A percentile compares a stretch with the other conserved stretches of the same genome.
These are phyloP conservation scores for Spatholobus suberectus DNA, from an alignment of 306 rosid genomes.

Conservation along the genomic window DNA sequence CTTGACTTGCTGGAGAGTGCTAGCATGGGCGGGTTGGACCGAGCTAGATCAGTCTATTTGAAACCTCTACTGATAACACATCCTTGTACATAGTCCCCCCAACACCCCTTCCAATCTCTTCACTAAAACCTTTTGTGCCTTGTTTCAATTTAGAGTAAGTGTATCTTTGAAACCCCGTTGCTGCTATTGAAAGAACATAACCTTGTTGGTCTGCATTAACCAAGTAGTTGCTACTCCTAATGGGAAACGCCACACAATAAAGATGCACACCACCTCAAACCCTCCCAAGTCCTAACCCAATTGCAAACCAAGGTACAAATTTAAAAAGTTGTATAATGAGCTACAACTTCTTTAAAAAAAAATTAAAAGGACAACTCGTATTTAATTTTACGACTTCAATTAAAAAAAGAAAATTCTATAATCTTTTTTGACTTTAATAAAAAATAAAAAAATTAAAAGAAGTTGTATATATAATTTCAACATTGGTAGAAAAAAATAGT, in stretches of 20 bases:
- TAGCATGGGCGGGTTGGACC: no score
- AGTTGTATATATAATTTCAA: no score
- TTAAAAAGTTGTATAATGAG: no score
- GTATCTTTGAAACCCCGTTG: not conserved
- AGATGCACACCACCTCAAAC: slow-evolving; percentile 13
- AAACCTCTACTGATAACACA: slow-evolving; percentile 34
- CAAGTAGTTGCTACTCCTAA: slow-evolving; percentile 30
- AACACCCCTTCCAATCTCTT: slow-evolving; percentile 59
- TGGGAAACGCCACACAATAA: slow-evolving; percentile 7
- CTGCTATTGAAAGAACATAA: slow-evolving; percentile 8
- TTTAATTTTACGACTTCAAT: no score
- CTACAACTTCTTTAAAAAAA: no score
- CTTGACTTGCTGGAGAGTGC: no score
- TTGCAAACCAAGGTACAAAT: slow-evolving; percentile 43
- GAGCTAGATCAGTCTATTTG: no score
- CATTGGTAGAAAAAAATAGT: no score
- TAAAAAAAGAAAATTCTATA: no score
- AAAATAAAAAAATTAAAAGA: no score
- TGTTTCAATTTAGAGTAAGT: slow-evolving; percentile 48
- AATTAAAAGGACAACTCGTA: no score
- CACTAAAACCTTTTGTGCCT: slow-evolving; percentile 43
- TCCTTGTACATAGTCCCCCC: slow-evolving; percentile 47
- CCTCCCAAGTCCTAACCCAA: slow-evolving; percentile 30
- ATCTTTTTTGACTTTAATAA: no score
- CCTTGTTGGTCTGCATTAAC: slow-evolving; percentile 16